Evolutionary conservation across 352 stramenopile species (phyloP), one percentile per base, ranked within the genome.

Genomic region (Pythium insidiosum): DNA sequence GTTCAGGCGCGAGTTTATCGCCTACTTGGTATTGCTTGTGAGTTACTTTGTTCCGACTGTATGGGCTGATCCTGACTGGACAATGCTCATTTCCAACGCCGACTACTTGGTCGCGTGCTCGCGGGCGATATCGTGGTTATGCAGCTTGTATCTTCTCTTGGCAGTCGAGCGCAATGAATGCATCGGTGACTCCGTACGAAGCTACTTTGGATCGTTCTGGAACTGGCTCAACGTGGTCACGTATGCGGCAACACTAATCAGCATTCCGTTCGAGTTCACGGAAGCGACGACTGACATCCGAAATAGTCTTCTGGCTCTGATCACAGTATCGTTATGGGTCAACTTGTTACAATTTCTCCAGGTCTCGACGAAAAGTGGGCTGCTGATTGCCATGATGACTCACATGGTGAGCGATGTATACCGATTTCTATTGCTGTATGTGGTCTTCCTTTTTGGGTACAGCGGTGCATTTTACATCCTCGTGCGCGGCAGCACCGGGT

Each of bases 381-480:
- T 85, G 21, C 63, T 88, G 7, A 79, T 86, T 40, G 71, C 76
- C 3, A 88, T 88, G 76, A 85, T 88, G 76, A 66, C 61, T 10
- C 67, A 80, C 56, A 79, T 88, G 66, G 55, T 77, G 18, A 79
- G 66, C 23, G 76, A 88, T 36, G 67, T 84, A 33, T 68, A 73
- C 38, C 70, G 70, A 4, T 88, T 88, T 42, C 56, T 82, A 12
- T 47, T 88, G 35, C 62, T 88, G 16, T 88, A 86, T 48, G 67
- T 58, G 1, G 73, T 86, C 4, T 88, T 88, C 47, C 58, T 84
- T 25, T 63, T 81, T 18, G 73, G 73, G 33, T 84, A 84, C 39
- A 86, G 66, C 36, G 75, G 73, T 18, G 74, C 73, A 5, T 88
- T 86, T 33, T 88, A 82, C 48, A 60, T 84, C 19, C 38, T 88